These are phyloP conservation scores for Metschnikowia corniflorae DNA, from an alignment of 805 yeast genomes.

Conservation along the genomic window DNA sequence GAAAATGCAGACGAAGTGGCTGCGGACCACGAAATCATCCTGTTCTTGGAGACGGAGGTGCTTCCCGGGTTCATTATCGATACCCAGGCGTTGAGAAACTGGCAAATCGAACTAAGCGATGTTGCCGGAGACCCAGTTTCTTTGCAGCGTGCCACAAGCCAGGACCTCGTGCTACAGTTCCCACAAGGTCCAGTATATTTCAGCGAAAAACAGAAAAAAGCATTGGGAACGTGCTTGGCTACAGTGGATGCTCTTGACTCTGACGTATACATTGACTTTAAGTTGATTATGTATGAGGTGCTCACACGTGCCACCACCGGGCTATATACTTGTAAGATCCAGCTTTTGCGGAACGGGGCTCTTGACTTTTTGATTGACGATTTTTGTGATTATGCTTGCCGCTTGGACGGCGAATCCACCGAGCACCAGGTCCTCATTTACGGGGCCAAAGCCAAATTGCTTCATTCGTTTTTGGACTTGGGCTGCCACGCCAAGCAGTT, in stretches of 20 bases:
- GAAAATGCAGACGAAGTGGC: not conserved
- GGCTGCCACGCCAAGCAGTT: conserved; percentile 30
- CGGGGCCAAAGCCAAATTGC: conserved; percentile 18
- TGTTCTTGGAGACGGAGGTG: conserved; percentile 7
- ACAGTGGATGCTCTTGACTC: conserved; percentile 17
- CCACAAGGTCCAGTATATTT: conserved; percentile 9
- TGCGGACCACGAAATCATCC: conserved; percentile 2
- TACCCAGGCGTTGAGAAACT: conserved; percentile 26
- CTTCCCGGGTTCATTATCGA: conserved; percentile 26
- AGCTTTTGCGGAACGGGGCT: conserved; percentile 19
- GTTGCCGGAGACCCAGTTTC: conserved; percentile 18
- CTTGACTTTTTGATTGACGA: conserved; percentile 21
- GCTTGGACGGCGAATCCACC: conserved; percentile 12
- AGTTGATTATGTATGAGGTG: conserved; percentile 27
- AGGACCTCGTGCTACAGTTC: conserved; percentile 23
- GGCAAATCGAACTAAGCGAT: conserved; percentile 37
- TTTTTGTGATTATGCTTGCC: conserved; percentile 14
- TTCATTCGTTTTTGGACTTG: conserved; percentile 28
- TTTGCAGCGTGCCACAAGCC: conserved; percentile 21
- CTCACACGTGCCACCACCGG: conserved; percentile 21
- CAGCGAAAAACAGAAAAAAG: conserved; percentile 6
- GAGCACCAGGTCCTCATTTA: conserved; percentile 13
- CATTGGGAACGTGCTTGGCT: conserved; percentile 16
- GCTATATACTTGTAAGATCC: conserved; percentile 25
- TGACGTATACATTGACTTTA: conserved; percentile 27